Conservation (phyloP, 345 rosid species). For the Zanthoxylum bungeanum region DNA sequence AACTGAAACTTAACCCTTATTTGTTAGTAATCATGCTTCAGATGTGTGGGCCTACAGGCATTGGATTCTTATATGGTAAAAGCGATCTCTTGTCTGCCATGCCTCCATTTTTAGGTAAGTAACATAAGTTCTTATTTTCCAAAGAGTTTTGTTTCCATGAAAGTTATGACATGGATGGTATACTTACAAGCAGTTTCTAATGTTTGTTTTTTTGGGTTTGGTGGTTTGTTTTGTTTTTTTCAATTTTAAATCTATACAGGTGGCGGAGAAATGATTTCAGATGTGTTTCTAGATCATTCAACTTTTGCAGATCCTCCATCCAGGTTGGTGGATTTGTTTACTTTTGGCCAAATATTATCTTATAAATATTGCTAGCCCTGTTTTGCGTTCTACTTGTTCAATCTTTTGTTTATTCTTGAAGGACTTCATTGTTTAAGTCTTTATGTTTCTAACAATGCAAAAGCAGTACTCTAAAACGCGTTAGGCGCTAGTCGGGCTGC, state of each 20-base stretch:
- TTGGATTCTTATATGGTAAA: slow-evolving; percentile 92
- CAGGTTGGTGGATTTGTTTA: slow-evolving; percentile 47
- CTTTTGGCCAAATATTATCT: background rate
- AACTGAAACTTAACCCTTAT: slow-evolving; percentile 14
- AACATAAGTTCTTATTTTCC: slow-evolving; percentile 18
- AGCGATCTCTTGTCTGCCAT: slow-evolving; percentile 59
- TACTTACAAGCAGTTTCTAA: background rate
- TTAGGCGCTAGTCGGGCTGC: too few species aligned
- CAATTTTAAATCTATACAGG: slow-evolving; percentile 42
- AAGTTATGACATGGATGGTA: background rate
- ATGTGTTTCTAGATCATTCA: slow-evolving; percentile 91
- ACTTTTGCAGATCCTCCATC: slow-evolving; percentile 95
- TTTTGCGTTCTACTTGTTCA: background rate
- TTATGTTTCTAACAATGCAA: background rate
- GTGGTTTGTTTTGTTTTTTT: slow-evolving; percentile 1
- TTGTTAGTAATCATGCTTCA: slow-evolving; percentile 76
- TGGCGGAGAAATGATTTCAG: slow-evolving; percentile 97
- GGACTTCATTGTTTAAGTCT: background rate
- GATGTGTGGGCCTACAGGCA: slow-evolving; percentile 99
- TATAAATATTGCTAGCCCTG: too few species aligned
- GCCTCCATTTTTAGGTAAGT: slow-evolving; percentile 99
- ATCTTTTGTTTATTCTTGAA: background rate
- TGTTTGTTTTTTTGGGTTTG: background rate
- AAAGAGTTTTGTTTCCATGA: background rate
- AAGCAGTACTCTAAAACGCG: too few species aligned